Conservation (phyloP, 2,329 filamentous ascomycete genomes). For the Coniochaeta ligniaria region DNA sequence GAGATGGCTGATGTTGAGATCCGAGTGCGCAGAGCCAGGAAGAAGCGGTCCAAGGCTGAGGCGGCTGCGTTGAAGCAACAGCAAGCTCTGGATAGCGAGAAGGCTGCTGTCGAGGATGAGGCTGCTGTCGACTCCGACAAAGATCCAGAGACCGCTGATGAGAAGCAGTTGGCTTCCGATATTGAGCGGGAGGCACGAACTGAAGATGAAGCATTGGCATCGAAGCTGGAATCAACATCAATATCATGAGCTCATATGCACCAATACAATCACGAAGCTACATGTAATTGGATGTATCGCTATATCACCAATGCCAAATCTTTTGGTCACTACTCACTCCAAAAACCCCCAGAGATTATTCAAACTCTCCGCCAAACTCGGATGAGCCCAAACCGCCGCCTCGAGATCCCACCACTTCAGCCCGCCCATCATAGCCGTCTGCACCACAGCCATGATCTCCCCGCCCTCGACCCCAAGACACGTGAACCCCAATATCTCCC, state of each 20-base stretch:
- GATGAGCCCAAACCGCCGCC: conserved; percentile 42
- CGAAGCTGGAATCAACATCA: neutral
- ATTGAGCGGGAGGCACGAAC: neutral
- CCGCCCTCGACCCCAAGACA: conserved; percentile 44
- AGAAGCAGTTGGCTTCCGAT: neutral
- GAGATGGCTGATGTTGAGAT: conserved; percentile 62
- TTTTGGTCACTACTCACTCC: conserved; percentile 15
- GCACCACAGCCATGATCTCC: conserved; percentile 45
- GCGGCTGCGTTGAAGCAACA: conserved; percentile 23
- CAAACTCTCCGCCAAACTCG: conserved; percentile 40
- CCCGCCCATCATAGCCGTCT: conserved; percentile 43
- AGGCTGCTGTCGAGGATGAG: neutral
- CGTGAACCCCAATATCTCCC: conserved; percentile 41
- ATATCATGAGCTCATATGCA: neutral
- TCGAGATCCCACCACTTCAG: conserved; percentile 35
- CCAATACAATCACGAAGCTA: neutral
- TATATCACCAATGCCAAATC: neutral
- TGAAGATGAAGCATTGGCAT: neutral
- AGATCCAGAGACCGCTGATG: too few relatives aligned
- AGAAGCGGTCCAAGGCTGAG: conserved; percentile 43
- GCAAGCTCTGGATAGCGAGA: conserved; percentile 1
- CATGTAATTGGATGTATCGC: neutral
- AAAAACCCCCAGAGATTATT: conserved; percentile 42
- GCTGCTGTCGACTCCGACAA: neutral
- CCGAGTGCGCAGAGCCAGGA: conserved; percentile 56